Evolutionary conservation across 352 stramenopile species (phyloP), one percentile per base, ranked within the genome.

Genomic region (Pythium oligandrum): DNA sequence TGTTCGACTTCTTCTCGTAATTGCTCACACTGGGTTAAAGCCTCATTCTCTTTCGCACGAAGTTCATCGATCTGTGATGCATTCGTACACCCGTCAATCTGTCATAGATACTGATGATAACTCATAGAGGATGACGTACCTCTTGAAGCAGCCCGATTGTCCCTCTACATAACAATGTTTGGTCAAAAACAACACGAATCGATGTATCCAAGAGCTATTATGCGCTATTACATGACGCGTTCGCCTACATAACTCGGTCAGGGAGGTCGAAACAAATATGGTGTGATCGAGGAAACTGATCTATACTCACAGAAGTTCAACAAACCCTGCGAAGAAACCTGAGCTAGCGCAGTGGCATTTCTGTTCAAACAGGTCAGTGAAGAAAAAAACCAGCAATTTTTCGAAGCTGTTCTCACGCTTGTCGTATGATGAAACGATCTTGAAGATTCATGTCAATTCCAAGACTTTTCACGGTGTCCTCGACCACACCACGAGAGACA

Each of bases 401-500:
- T 26, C 17, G 17, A 26, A 26, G 17, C 17, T 26, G 17, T 26
- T 26, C 54, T 46, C 42, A 69, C 61, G 61, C 30, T 51, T 69
- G 61, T 9, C 61, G 61, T n/a, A 69, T 69, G 32, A 69, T 61
- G 31, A 65, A 69, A 4, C 61, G 56, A 9, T 69, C 61, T 53
- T 65, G 57, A 10, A 69, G 51, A n/a, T 55, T 30, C 12, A 58
- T 53, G 11, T 64, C 61, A 32, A 69, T 34, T 5, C 61, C 61
- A 12, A 53, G 40, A 9, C 8, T 1, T 30, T 11, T 31, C 4
- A 68, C 31, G 2, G 26, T 37, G 12, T 32, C 8, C 6, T 57
- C 48, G 1, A 66, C 17, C 17, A 26, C 17, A 26, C 17, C 17
- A 26, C 17, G 17, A 26, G 17, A 26, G 17, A 26, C 17, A 26